These are phyloP conservation scores for Solanum chaucha DNA, from an alignment of 257 asterid genomes.

Conservation along the genomic window DNA sequence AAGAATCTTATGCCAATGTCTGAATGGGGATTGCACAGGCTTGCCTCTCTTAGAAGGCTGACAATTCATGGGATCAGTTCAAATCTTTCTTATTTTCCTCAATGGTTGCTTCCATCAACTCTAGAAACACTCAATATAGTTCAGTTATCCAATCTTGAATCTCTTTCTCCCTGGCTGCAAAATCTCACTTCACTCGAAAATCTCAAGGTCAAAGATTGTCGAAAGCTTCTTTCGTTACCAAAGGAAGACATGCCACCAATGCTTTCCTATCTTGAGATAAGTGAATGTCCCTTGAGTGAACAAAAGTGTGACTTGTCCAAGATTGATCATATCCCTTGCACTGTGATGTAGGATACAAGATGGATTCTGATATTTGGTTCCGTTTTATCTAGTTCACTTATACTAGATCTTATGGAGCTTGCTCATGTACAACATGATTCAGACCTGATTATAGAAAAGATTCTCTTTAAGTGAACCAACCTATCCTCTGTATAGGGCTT, in stretches of 20 bases:
- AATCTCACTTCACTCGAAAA: conserved; percentile 39
- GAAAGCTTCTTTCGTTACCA: conserved; percentile 23
- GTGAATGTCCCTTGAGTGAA: conserved; percentile 27
- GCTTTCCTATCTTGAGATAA: conserved; percentile 40
- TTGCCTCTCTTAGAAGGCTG: conserved; percentile 35
- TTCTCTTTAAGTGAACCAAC: too few relatives aligned
- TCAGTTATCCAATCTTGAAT: conserved; percentile 16
- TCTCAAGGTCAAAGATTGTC: conserved; percentile 33
- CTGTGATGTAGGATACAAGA: conserved; percentile 23
- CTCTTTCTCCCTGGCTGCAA: conserved; percentile 43
- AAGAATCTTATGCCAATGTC: conserved; percentile 21
- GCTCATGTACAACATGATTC: not conserved
- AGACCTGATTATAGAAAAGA: too few relatives aligned
- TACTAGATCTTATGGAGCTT: not conserved
- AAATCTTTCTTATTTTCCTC: conserved; percentile 21
- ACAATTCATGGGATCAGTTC: conserved; percentile 21
- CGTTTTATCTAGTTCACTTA: too few relatives aligned
- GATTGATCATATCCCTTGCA: conserved; percentile 43
- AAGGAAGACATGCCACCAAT: conserved; percentile 29
- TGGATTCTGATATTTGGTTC: not conserved
- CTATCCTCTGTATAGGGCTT: not conserved
- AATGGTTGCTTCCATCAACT: conserved; percentile 39
- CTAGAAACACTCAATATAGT: conserved; percentile 29
- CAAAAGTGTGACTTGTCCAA: conserved; percentile 24
- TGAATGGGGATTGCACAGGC: conserved; percentile 41